Base-by-base conservation (phyloP, 805 yeast species). In the Kuraishia capsulata region DNA sequence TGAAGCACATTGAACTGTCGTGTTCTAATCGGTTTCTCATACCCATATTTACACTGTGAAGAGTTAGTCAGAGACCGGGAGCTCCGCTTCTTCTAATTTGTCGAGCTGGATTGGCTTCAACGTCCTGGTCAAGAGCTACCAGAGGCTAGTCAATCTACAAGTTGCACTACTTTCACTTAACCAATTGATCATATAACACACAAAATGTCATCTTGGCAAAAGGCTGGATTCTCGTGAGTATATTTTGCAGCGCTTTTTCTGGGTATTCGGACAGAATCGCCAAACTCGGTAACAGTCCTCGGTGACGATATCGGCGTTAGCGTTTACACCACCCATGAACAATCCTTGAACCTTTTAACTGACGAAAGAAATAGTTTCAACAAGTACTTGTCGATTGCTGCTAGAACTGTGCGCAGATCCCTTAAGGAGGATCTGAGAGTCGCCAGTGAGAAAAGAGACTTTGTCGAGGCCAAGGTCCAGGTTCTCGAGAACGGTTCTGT, bases 321-420 rank as follows among this genome's bases (percentile, higher is more conserved):
- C n/a, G n/a, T 14, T 29, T 5, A 33, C 35, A 5, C n/a, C 6
- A n/a, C 10, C 5, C 30, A n/a, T n/a, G n/a, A n/a, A n/a, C n/a
- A n/a, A n/a, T 20, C 16, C n/a, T n/a, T n/a, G n/a, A n/a, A n/a
- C n/a, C n/a, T 19, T 19, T 26, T 34, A 35, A 46, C n/a, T n/a
- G n/a, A n/a, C n/a, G n/a, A n/a, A n/a, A n/a, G n/a, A n/a, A n/a
- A n/a, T n/a, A 75, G 82, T 49, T 78, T 82, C 71, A 86, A 85
- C 82, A 84, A 81, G 63, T 90, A 90, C 67, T 73, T 89, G 63
- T 76, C 95, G 50, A 73, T 90, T 57, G 85, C 96, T 56, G 95
- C 96, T 57, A 78, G 78, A 61, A 76, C 95, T 45, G 76, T 87
- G 52, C 87, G 97, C 71, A 70, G 73, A 53, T 81, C 96, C 38